Evolutionary conservation across 345 rosid genomes (phyloP).

Genomic region (Bretschneidera sinensis): DNA sequence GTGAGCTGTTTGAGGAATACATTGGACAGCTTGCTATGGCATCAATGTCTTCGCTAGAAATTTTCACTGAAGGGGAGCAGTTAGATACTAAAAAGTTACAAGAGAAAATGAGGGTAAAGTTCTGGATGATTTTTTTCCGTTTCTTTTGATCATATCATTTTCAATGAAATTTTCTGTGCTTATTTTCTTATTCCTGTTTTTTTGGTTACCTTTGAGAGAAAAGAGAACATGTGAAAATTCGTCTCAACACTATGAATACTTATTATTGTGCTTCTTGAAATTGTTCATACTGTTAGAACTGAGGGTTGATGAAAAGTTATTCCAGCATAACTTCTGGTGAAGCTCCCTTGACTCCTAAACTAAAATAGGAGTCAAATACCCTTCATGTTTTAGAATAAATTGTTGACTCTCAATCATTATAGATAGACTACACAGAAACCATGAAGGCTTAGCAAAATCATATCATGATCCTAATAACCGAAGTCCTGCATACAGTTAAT

Average conservation of each 20-base stretch:
- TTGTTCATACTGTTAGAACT: too few species aligned
- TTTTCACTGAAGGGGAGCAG: constrained; percentile 76
- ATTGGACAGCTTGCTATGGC: constrained; percentile 99
- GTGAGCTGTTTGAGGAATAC: constrained; percentile 93
- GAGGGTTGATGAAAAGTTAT: too few species aligned
- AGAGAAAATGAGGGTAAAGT: constrained; percentile 81
- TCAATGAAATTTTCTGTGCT: not conserved
- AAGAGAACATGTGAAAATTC: not conserved
- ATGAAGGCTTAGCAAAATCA: not conserved
- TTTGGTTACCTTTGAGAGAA: not conserved
- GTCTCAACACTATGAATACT: constrained; percentile 1
- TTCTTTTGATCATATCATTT: not conserved
- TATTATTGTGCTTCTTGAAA: too few species aligned
- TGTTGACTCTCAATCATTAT: too few species aligned
- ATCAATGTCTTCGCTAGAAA: constrained; percentile 94
- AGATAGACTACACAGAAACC: not conserved
- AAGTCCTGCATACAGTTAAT: too few species aligned
- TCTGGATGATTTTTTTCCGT: constrained; percentile 1
- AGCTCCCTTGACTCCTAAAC: too few species aligned
- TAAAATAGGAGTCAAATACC: too few species aligned
- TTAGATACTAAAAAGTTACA: constrained; percentile 80
- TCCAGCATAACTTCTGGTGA: too few species aligned
- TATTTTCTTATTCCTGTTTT: not conserved
- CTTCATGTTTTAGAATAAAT: too few species aligned
- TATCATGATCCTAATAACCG: not conserved